Percentiles rank a stretch among this genome's conserved stretches.
Evolutionary conservation across 1,284 basidiomycete genomes (phyloP).

Genomic region (Papiliotrema laurentii): DNA sequence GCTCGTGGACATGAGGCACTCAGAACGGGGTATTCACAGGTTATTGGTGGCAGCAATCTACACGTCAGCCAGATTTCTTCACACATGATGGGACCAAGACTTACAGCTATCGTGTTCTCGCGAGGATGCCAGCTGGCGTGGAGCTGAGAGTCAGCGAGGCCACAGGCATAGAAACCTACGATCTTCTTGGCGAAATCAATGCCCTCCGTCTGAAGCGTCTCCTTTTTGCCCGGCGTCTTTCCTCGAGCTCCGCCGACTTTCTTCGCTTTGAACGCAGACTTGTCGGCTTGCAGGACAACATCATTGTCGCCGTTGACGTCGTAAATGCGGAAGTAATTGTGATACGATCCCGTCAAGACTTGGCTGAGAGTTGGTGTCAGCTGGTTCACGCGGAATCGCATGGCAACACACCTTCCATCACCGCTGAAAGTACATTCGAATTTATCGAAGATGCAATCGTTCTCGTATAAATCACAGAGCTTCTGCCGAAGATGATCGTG

Average conservation of each 20-base stretch:
- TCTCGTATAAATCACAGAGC: conserved; percentile 98
- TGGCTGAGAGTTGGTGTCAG: conserved; percentile 58
- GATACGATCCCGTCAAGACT: conserved; percentile 95
- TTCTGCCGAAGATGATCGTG: conserved; percentile 97
- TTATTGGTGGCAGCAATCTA: conserved; percentile 94
- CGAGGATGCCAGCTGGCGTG: conserved; percentile 96
- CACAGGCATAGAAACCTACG: conserved; percentile 41
- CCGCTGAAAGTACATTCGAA: conserved; percentile 97
- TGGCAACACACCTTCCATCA: conserved; percentile 77
- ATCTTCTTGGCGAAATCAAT: conserved; percentile 99
- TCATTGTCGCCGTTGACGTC: conserved; percentile 87
- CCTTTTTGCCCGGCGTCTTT: conserved; percentile 70
- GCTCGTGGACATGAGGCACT: neutral
- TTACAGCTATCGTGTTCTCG: conserved; percentile 93
- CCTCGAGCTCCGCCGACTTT: conserved; percentile 81
- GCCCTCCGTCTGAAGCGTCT: conserved; percentile 82
- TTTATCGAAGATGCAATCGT: conserved; percentile 99
- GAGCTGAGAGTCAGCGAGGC: conserved; percentile 45
- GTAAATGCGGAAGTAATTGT: conserved; percentile 99
- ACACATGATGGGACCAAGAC: conserved; percentile 36
- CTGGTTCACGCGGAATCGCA: neutral
- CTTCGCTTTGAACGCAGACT: conserved; percentile 99
- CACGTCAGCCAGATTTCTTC: conserved; percentile 11
- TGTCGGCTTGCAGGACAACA: conserved; percentile 95
- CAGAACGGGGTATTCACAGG: conserved; percentile 55